A percentile compares a stretch with the other conserved stretches of the same genome.
phyloP scores from a whole-genome alignment of 2,329 filamentous ascomycete species.

The Achaetomium macrosporum region DNA sequence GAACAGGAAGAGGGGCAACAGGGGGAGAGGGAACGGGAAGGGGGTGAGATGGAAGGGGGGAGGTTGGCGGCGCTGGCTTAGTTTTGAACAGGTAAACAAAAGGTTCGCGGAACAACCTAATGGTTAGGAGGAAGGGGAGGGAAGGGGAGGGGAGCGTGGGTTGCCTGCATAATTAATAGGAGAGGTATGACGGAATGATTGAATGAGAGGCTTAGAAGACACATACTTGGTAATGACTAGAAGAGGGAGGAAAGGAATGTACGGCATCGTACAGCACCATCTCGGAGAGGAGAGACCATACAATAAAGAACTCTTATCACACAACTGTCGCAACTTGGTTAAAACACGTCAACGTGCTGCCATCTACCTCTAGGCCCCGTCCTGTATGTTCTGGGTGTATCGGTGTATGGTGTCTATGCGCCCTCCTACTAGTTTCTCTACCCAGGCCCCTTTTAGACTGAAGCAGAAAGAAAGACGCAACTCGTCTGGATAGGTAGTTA shows the following conservation, averaged over 20 bases:
- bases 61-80: too few species aligned
- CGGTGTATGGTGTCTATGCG: not conserved
- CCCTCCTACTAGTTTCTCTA: not conserved
- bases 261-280: too few species aligned
- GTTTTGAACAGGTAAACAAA: too few species aligned
- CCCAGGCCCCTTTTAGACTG: not conserved
- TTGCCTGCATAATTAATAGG: too few species aligned
- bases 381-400: conserved; percentile 11
- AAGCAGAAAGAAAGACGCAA: not conserved
- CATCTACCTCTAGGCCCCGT: conserved; percentile 8
- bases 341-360: conserved; percentile 1
- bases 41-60: not conserved
- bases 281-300: too few species aligned
- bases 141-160: not conserved
- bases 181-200: not conserved
- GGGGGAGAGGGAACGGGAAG: not conserved
- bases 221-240: too few species aligned
- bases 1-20: not conserved
- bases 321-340: not conserved
- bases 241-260: too few species aligned
- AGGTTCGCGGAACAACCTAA: too few species aligned
- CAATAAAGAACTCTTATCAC: not conserved
- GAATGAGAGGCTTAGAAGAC: not conserved
- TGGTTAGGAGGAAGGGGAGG: not conserved
- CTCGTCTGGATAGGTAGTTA: not conserved